These are phyloP conservation scores for Aspergillus kassunensis DNA, from an alignment of 495 filamentous ascomycete species.

Conservation along the genomic window DNA sequence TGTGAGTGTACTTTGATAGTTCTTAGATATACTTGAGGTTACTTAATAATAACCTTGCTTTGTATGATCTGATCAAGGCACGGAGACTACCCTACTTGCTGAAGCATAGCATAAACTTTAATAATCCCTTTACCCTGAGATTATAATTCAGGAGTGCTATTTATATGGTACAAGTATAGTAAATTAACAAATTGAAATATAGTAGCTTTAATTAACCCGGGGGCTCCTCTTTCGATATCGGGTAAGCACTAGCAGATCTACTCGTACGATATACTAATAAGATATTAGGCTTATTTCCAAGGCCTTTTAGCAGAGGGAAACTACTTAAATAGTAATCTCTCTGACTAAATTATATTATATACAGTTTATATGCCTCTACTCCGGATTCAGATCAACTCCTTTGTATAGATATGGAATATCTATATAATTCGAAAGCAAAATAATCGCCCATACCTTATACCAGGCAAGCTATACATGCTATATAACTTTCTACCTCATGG, in stretches of 20 bases:
- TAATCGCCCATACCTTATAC: conserved; percentile 12
- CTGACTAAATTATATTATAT: conserved; percentile 17
- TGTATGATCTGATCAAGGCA: conserved; percentile 13
- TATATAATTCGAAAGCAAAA: conserved; percentile 17
- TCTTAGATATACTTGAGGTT: conserved; percentile 13
- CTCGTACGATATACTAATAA: neutral
- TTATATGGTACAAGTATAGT: conserved; percentile 8
- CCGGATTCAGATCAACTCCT: conserved; percentile 12
- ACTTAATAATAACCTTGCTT: conserved; percentile 3
- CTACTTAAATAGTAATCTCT: conserved; percentile 4
- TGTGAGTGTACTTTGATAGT: conserved; percentile 18
- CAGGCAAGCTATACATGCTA: conserved; percentile 19
- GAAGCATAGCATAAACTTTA: no score
- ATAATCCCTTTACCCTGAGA: conserved; percentile 2
- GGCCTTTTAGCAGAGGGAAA: conserved; percentile 10
- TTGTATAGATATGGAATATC: conserved; percentile 16
- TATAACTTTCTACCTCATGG: conserved; percentile 14
- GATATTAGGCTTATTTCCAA: conserved; percentile 1
- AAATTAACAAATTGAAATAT: conserved; percentile 19
- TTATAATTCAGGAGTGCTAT: conserved; percentile 18
- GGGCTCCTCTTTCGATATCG: conserved; percentile 7
- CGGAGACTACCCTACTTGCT: conserved; percentile 12
- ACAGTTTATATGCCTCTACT: conserved; percentile 19
- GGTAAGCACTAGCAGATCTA: conserved; percentile 9
- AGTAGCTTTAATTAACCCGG: conserved; percentile 11